Evolutionary conservation across 2,329 filamentous ascomycete genomes (phyloP).

Genomic region (Ophiostoma angusticollis): DNA sequence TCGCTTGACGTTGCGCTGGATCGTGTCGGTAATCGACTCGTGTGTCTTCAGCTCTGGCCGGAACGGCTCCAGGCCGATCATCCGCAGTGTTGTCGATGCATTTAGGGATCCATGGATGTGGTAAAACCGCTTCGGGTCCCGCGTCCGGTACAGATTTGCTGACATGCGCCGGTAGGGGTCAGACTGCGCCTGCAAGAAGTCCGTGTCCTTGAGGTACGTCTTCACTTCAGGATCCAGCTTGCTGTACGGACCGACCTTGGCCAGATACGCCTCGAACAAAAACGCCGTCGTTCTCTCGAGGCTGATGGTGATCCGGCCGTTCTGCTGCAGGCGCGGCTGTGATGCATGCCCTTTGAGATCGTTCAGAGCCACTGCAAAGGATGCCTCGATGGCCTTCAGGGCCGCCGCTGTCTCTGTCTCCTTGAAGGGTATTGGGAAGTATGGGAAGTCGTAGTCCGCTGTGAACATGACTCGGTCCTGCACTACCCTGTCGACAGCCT

Average conservation of each 20-base stretch:
- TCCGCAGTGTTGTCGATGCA: slow-evolving; percentile 27
- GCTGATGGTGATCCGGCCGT: slow-evolving; percentile 25
- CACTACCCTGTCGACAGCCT: slow-evolving; percentile 1
- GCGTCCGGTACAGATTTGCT: slow-evolving; percentile 14
- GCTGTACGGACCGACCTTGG: slow-evolving; percentile 39
- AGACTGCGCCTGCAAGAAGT: slow-evolving; percentile 57
- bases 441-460: slow-evolving; percentile 10
- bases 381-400: slow-evolving; percentile 31
- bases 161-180: slow-evolving; percentile 37
- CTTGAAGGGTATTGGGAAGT: slow-evolving; percentile 16
- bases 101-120: slow-evolving; percentile 37
- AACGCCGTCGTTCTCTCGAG: slow-evolving; percentile 41
- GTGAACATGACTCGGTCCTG: slow-evolving; percentile 7
- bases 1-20: slow-evolving; percentile 31
- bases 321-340: neutral
- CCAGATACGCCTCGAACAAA: slow-evolving; percentile 44
- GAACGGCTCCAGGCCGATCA: slow-evolving; percentile 31
- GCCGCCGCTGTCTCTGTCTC: slow-evolving; percentile 10
- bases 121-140: slow-evolving; percentile 35
- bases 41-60: slow-evolving; percentile 24
- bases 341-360: slow-evolving; percentile 42
- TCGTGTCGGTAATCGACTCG: slow-evolving; percentile 38
- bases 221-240: slow-evolving; percentile 33
- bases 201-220: slow-evolving; percentile 35
- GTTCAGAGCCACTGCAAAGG: slow-evolving; percentile 39